Base-by-base conservation (phyloP, 2,329 filamentous ascomycete genomes). In the Sclerotinia subarctica region DNA sequence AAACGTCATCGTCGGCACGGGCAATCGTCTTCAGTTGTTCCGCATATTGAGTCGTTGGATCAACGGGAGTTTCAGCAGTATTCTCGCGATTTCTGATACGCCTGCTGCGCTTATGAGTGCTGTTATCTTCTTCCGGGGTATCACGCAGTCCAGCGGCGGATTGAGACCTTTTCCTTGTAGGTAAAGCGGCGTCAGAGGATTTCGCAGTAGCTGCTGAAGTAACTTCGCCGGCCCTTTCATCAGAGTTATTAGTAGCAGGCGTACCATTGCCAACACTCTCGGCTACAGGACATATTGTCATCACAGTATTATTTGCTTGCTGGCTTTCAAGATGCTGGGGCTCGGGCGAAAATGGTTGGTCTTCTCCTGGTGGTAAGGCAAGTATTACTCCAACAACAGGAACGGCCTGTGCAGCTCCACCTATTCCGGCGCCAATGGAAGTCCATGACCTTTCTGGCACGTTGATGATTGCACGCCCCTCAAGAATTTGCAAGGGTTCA, bases 31-130 rank as follows among this genome's bases (percentile, higher is more conserved):
- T 82, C 5, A 89, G 77, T 72, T 88, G 85, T 64, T 82, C 83
- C 1, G 85, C 83, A 64, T 84, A 81, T 35, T 84, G 78, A 0
- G 81, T 82, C 63, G 81, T 83, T 8, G 84, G 80, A 69, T 88
- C 86, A 19, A 83, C 76, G 3, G 52, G 77, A 47, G 85, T 86
- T 5, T 77, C 79, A 13, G 79, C 77, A 15, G 83, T 75, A 24
- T 82, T 84, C 54, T 89, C 87, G 66, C 88, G 82, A 24, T 86
- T 84, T 57, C 88, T 83, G 42, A 87, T 87, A 62, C 88, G 81
- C 74, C 90, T 91, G 77, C 87, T 90, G 68, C 88, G 81, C 74
- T 89, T 90, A 65, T 85, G 84, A 15, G 85, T 82, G 2, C 79
- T 80, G 32, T 81, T 82, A 46, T 89, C 87, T 64, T 89, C 87